phyloP scores from a whole-genome alignment of 768 basidiomycete genomes.

The Favolaschia claudopus region DNA sequence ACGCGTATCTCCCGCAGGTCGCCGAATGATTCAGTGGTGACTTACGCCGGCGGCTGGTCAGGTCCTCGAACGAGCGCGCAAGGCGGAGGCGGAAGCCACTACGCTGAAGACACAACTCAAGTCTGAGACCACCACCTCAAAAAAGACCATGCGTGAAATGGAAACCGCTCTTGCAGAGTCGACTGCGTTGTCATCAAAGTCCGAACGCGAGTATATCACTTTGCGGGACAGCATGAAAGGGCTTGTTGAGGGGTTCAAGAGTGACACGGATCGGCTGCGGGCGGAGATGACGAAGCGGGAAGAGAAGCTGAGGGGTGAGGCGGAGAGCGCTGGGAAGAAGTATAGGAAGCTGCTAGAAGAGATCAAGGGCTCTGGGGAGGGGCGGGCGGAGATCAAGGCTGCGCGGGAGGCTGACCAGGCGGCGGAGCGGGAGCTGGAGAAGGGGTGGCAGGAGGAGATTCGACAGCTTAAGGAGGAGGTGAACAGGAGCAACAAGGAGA shows the following conservation, averaged over 20 bases:
- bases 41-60: slow-evolving; percentile 30
- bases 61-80: slow-evolving; percentile 85
- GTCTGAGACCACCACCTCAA: slow-evolving; percentile 72
- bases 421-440: slow-evolving; percentile 65
- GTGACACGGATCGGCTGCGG: slow-evolving; percentile 72
- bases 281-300: slow-evolving; percentile 82
- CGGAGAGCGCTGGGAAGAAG: slow-evolving; percentile 72
- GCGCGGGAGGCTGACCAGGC: slow-evolving; percentile 58
- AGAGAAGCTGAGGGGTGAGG: slow-evolving; percentile 71
- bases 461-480: slow-evolving; percentile 58
- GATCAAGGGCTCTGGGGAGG: slow-evolving; percentile 58
- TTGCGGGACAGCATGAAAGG: slow-evolving; percentile 79
- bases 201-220: slow-evolving; percentile 83
- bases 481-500: slow-evolving; percentile 60
- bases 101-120: slow-evolving; percentile 77
- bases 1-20: slow-evolving; percentile 18
- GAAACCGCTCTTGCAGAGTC: slow-evolving; percentile 76
- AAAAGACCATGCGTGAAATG: slow-evolving; percentile 84
- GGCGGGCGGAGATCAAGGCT: slow-evolving; percentile 54
- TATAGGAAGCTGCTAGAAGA: slow-evolving; percentile 72
- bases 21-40: not conserved
- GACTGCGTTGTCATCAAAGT: slow-evolving; percentile 78
- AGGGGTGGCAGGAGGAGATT: slow-evolving; percentile 66
- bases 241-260: slow-evolving; percentile 76
- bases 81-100: slow-evolving; percentile 81